A percentile compares a stretch with the other conserved stretches of the same genome.
Evolutionary conservation across 164 flowering plant genomes (phyloP).

Genomic region (Hamamelis virginiana): DNA sequence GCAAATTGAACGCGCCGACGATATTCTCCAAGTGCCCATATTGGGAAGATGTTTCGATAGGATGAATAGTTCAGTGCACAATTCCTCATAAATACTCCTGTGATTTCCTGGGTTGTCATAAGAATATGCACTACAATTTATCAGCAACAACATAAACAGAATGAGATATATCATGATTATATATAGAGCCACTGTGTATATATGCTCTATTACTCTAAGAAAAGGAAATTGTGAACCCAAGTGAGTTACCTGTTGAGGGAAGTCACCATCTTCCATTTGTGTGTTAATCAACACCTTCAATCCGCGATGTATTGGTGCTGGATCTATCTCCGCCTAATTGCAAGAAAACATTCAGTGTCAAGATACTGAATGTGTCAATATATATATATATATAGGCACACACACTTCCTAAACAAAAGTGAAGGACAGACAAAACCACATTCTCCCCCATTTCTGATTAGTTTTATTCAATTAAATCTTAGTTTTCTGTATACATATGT

Average conservation of each 20-base stretch:
- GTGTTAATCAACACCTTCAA: conserved; percentile 35
- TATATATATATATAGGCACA: no score
- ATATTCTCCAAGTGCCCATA: conserved; percentile 37
- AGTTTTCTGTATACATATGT: no score
- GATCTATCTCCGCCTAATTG: conserved; percentile 23
- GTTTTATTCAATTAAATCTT: no score
- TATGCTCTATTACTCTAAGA: no score
- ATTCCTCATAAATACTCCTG: conserved; percentile 46
- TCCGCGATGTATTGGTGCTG: conserved; percentile 35
- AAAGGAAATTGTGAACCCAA: background rate
- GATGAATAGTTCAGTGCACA: conserved; percentile 45
- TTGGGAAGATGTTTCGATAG: conserved; percentile 24
- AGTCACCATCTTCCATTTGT: conserved; percentile 45
- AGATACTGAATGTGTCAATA: no score
- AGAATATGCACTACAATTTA: no score
- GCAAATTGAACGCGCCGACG: conserved; percentile 1
- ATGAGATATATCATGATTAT: no score
- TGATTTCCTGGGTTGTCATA: conserved; percentile 39
- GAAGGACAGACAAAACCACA: no score
- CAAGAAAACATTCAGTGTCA: background rate
- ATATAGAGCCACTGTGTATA: no score
- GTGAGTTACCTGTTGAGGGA: conserved; percentile 37
- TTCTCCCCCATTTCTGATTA: no score
- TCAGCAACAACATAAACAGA: no score
- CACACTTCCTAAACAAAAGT: no score